Evolutionary conservation across 108 stramenopile species (phyloP).

Genomic region (Ochromonas danica): DNA sequence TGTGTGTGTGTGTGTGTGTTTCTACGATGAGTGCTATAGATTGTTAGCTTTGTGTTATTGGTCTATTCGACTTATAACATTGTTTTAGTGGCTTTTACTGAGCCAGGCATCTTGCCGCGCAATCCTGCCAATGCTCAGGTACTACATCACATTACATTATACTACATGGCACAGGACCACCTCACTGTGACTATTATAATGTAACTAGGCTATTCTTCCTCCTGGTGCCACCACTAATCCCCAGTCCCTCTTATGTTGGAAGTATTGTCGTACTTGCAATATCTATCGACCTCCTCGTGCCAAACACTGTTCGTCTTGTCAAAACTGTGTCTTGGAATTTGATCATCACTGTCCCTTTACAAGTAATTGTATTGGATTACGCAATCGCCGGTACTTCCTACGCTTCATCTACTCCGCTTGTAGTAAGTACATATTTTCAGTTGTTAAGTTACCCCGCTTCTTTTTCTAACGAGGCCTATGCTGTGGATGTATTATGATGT

Average conservation of each 20-base stretch:
- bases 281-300: constrained; percentile 58
- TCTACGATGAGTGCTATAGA: not conserved
- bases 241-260: not conserved
- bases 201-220: not conserved
- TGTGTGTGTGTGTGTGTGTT: not conserved
- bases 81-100: not conserved
- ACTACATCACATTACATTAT: not conserved
- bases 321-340: constrained; percentile 60
- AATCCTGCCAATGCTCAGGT: not conserved
- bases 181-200: not conserved
- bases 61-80: not conserved
- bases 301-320: constrained; percentile 58
- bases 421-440: not conserved
- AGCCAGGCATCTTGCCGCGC: not conserved
- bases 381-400: constrained; percentile 59
- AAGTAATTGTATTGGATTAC: constrained; percentile 56
- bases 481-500: not conserved
- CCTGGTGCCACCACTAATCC: not conserved
- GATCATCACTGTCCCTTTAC: constrained; percentile 68
- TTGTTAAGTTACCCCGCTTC: not conserved
- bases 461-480: not conserved
- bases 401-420: constrained; percentile 41
- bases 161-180: not conserved
- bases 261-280: constrained; percentile 60
- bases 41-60: not conserved